Evolutionary conservation across 805 yeast genomes (phyloP), one percentile per base, ranked within the genome.

Genomic region (Lipomyces orientalis): DNA sequence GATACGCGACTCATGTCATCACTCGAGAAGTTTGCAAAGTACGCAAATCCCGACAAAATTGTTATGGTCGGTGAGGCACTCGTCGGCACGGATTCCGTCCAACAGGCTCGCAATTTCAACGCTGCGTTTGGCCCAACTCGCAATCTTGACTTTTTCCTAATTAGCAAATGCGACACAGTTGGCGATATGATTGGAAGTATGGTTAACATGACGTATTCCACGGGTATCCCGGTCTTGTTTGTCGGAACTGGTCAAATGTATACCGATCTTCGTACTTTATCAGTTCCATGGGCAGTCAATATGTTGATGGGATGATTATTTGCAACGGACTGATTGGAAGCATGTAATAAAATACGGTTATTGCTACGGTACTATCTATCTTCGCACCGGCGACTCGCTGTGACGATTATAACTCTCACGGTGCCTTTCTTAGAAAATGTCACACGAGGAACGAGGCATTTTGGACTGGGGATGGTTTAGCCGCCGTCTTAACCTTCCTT

Each of bases 31-130:
- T 94, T 94, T 78, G 98, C 98, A 19, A 92, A 90, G 74, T 93
- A 96, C 60, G 98, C 98, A 1, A 85, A 91, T 60, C 99, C 98
- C 0, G 95, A 94, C 79, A 94, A 91, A 78, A 94, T 94, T 74
- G 93, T 94, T 76, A 95, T 95, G 98, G 99, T 94, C 22, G 98
- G 98, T 54, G 99, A 94, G 79, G 99, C 99, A 0, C 82, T 94
- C 51, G 98, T 94, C 1, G 99, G 99, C 19, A 93, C 98, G 0
- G 99, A 94, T 77, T 91, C 98, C 0, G 98, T 95, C 2, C 90
- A 90, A 78, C 99, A 94, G 78, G 98, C 98, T 0, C 86, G 87
- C 62, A 93, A 95, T 77, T 94, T 94, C 81, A 93, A 94, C 76
- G 87, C 88, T 73, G 97, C 98, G 0, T 94, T 95, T 79, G 98